A percentile compares a stretch with the other conserved stretches of the same genome.
Conservation (phyloP, 345 rosid species). For the Arabidopsis thaliana region TAIR10.1 NC_003076.8:25803001-25803500, state of each 20-base stretch:
- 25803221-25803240: conserved; percentile 75
- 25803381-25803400: conserved; percentile 64
- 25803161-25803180: conserved; percentile 47
- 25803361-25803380: conserved; percentile 77
- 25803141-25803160: conserved; percentile 52
- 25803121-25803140: conserved; percentile 63
- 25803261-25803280: conserved; percentile 92
- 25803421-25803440: conserved; percentile 44
- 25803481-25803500: conserved; percentile 83
- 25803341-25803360: conserved; percentile 49
- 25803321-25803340: conserved; percentile 58
- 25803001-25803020: conserved; percentile 94
- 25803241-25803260: conserved; percentile 92
- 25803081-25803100: conserved; percentile 57
- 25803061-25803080: conserved; percentile 56
- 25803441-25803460: conserved; percentile 49
- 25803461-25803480: conserved; percentile 47
- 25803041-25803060: conserved; percentile 75
- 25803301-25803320: conserved; percentile 47
- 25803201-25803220: conserved; percentile 44
- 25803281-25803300: conserved; percentile 70
- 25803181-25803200: conserved; percentile 53
- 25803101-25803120: conserved; percentile 61
- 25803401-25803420: conserved; percentile 52
- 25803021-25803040: conserved; percentile 89